Percentiles rank a stretch among this genome's conserved stretches.
Evolutionary conservation across 177 flowering plant species (phyloP).

Genomic region (Vitis hybrid): DNA sequence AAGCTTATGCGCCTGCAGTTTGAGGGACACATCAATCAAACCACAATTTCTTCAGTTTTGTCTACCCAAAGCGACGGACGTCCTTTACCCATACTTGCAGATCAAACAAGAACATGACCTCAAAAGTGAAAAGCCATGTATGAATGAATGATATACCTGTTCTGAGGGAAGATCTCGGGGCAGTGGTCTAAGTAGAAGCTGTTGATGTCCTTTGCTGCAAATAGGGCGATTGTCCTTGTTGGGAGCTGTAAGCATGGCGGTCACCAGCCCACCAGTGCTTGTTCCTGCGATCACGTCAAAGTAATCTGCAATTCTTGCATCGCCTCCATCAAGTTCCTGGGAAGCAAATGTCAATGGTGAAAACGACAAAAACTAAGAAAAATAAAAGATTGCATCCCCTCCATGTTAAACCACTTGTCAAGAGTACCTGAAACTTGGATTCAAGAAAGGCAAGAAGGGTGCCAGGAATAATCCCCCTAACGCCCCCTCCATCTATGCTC

Average conservation of each 20-base stretch:
- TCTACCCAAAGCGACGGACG: too few relatives aligned
- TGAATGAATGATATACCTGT: conserved; percentile 10
- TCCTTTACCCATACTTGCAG: too few relatives aligned
- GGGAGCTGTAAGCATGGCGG: conserved; percentile 48
- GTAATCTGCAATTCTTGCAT: conserved; percentile 46
- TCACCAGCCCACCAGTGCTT: conserved; percentile 44
- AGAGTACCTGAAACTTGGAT: conserved; percentile 37
- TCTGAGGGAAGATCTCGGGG: conserved; percentile 41
- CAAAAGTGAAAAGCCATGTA: too few relatives aligned
- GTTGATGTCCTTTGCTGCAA: conserved; percentile 34
- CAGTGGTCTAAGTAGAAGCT: conserved; percentile 34
- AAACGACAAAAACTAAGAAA: not conserved
- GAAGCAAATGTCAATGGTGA: not conserved
- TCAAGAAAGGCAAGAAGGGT: conserved; percentile 34
- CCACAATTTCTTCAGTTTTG: too few relatives aligned
- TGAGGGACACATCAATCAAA: not conserved
- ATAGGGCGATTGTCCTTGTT: conserved; percentile 32
- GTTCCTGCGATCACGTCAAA: conserved; percentile 46
- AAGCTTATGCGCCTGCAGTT: not conserved
- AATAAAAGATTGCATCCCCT: not conserved
- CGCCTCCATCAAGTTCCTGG: conserved; percentile 37
- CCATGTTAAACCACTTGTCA: not conserved
- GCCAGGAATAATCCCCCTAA: conserved; percentile 42
- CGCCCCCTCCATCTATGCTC: conserved; percentile 48
- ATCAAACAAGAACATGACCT: too few relatives aligned